A percentile compares a stretch with the other conserved stretches of the same genome.
Conservation (phyloP, 768 basidiomycete genomes). For the Pulveroboletus sp. region DNA sequence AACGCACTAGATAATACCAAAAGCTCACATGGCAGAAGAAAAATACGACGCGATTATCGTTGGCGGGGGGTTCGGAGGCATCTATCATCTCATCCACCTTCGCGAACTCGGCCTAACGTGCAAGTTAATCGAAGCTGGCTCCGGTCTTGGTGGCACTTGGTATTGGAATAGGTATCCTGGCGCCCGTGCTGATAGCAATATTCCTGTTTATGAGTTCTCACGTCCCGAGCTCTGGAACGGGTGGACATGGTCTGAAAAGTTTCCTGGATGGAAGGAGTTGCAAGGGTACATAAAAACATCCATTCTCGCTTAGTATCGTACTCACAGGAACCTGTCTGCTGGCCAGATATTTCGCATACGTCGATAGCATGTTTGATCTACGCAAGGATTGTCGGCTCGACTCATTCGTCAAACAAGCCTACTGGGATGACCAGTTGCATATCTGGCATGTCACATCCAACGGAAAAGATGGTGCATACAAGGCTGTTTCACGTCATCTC, state of each 20-base stretch:
- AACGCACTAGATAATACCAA: not conserved
- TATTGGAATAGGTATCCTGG: conserved; percentile 16
- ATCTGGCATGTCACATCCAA: conserved; percentile 4
- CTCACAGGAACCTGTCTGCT: not conserved
- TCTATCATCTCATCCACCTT: conserved; percentile 7
- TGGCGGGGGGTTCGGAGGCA: conserved; percentile 2
- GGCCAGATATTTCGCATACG: conserved; percentile 13
- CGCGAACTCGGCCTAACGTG: conserved; percentile 2
- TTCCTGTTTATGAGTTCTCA: conserved; percentile 11
- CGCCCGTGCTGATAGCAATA: conserved; percentile 5
- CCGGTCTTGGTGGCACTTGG: conserved; percentile 12
- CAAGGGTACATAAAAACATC: not conserved
- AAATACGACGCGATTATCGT: conserved; percentile 6
- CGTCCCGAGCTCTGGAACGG: conserved; percentile 12
- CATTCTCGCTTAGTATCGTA: too few species aligned
- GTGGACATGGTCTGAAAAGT: conserved; percentile 13
- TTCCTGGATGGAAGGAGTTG: conserved; percentile 9
- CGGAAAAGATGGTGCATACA: conserved; percentile 11
- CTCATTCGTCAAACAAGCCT: conserved; percentile 6
- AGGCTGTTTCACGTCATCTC: conserved; percentile 8
- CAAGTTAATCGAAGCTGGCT: conserved; percentile 6
- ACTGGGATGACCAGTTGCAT: conserved; percentile 12
- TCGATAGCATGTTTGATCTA: conserved; percentile 5
- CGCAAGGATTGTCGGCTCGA: conserved; percentile 15
- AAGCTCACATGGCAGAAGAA: not conserved